phyloP scores from a whole-genome alignment of 2,329 filamentous ascomycete species.

The Exophiala calicioides region DNA sequence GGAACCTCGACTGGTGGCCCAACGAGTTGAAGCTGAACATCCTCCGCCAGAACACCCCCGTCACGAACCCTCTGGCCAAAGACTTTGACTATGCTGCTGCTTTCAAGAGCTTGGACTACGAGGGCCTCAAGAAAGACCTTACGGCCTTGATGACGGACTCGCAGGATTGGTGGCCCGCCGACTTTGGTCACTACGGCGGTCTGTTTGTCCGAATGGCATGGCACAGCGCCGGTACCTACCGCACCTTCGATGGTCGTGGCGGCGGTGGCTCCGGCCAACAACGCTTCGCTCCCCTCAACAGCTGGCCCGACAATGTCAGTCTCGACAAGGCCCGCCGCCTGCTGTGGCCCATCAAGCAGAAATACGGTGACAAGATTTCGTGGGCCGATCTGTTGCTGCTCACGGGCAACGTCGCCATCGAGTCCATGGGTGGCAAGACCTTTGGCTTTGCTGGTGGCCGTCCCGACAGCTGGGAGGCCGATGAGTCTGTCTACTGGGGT shows the following conservation, averaged over 20 bases:
- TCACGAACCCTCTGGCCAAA: constrained; percentile 63
- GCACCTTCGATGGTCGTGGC: constrained; percentile 72
- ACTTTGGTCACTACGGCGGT: constrained; percentile 79
- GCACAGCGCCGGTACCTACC: constrained; percentile 79
- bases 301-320: constrained; percentile 77
- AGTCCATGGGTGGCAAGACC: constrained; percentile 73
- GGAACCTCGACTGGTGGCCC: constrained; percentile 75
- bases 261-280: constrained; percentile 74
- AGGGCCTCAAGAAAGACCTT: constrained; percentile 72
- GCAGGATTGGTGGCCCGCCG: constrained; percentile 79
- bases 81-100: constrained; percentile 72
- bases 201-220: constrained; percentile 79
- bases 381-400: constrained; percentile 74
- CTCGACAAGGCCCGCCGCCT: constrained; percentile 80
- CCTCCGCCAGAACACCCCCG: constrained; percentile 68
- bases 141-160: constrained; percentile 72
- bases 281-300: constrained; percentile 77
- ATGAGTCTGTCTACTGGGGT: constrained; percentile 77
- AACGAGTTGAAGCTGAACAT: constrained; percentile 67
- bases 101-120: constrained; percentile 72
- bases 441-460: constrained; percentile 75
- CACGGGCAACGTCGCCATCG: constrained; percentile 73
- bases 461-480: constrained; percentile 71
- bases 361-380: constrained; percentile 80
- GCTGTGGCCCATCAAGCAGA: constrained; percentile 80